Evolutionary conservation across 1,284 basidiomycete species (phyloP).

Genomic region (Ustilago shanxiensis): DNA sequence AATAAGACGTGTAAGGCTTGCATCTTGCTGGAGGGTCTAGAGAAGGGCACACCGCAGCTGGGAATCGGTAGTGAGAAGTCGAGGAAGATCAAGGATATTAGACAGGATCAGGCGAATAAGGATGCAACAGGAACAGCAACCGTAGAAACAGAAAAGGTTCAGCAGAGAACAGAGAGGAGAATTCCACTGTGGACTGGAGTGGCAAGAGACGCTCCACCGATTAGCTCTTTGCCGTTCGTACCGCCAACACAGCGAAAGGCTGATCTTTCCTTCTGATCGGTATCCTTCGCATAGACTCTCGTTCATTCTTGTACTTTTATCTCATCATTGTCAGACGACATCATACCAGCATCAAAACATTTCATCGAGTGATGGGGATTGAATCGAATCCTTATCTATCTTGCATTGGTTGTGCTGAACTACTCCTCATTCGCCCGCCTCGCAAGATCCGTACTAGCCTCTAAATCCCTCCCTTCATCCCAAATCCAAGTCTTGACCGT

Average conservation of each 20-base stretch:
- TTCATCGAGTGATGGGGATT: not conserved
- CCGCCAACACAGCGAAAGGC: conserved; percentile 20
- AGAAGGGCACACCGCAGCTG: conserved; percentile 64
- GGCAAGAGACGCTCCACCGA: conserved; percentile 27
- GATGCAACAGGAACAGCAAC: not conserved
- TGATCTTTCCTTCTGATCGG: conserved; percentile 31
- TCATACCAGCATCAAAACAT: conserved; percentile 1
- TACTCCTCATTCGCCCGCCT: conserved; percentile 25
- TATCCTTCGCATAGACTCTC: not conserved
- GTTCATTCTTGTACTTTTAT: conserved; percentile 35
- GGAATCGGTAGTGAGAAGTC: conserved; percentile 64
- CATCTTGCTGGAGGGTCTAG: conserved; percentile 66
- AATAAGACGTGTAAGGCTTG: conserved; percentile 69
- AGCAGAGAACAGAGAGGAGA: conserved; percentile 35
- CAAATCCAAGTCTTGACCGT: conserved; percentile 72
- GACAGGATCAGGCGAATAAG: conserved; percentile 25
- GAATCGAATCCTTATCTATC: not conserved
- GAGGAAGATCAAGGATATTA: conserved; percentile 45
- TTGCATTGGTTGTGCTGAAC: not conserved
- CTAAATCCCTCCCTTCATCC: conserved; percentile 49
- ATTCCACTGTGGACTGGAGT: conserved; percentile 60
- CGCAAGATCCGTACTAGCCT: conserved; percentile 35
- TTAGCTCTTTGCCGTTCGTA: conserved; percentile 35
- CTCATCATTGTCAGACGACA: not conserved
- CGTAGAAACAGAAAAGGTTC: not conserved